Base-by-base conservation (phyloP, 768 basidiomycete species). In the Boletales sp. region DNA sequence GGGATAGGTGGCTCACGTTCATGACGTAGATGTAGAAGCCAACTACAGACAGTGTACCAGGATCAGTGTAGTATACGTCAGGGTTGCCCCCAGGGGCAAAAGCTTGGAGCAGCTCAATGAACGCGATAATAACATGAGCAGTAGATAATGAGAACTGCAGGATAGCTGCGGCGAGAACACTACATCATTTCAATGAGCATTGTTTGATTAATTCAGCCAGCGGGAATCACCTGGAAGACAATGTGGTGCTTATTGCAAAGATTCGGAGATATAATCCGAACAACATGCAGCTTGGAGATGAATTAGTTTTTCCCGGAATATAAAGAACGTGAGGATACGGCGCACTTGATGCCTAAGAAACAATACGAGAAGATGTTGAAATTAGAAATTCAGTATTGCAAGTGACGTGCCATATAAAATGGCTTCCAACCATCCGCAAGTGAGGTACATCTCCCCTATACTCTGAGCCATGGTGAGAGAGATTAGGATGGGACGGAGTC, bases 11-110 rank as follows among this genome's bases (percentile, higher is more conserved):
- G 30, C 59, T 54, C 34, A 61, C 60, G 46, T 62, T 58, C 31
- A 50, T 45, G 19, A 62, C 5, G 34, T 61, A 61, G 14, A 62
- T 39, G 34, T 45, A 54, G 34, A 61, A 61, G 15, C 56, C 52
- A 18, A 35, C 35, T n/a, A 62, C 10, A 29, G 50, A 55, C 14
- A 47, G 19, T 12, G 21, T 30, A 4, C 56, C 50, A 2, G 40
- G 55, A 27, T 19, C 18, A 8, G 35, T 31, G 45, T 51, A 58
- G 29, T 58, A 61, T 2, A 13, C 18, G 15, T 54, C 31, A 27
- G 55, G 40, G 27, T 41, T 7, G 10, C 43, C 34, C 3, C 45
- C 48, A n/a, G 24, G 11, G 17, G 48, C 18, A 41, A 61, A 61
- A 17, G 56, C 59, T 49, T 52, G 36, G 12, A 61, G 48, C 2